phyloP scores from a whole-genome alignment of 2,329 filamentous ascomycete genomes.

The Xylaria sp. region DNA sequence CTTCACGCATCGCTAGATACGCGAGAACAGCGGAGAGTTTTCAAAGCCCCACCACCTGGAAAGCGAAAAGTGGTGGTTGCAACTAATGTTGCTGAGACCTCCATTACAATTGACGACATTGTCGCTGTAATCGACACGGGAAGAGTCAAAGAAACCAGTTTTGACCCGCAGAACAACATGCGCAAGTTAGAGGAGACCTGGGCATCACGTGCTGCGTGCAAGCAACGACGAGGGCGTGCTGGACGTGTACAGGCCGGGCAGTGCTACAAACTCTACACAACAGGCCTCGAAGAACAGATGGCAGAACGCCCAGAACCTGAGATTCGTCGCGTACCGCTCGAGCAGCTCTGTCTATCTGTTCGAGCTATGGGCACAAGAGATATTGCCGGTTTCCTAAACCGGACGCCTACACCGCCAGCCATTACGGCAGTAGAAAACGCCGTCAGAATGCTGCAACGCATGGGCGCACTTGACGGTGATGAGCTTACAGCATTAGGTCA shows the following conservation, averaged over 20 bases:
- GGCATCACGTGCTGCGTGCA: conserved; percentile 93
- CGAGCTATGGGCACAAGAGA: conserved; percentile 93
- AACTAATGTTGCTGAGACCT: conserved; percentile 97
- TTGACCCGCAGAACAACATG: conserved; percentile 92
- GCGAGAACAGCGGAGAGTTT: conserved; percentile 87
- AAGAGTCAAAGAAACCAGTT: conserved; percentile 95
- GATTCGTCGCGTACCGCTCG: conserved; percentile 89
- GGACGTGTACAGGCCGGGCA: conserved; percentile 90
- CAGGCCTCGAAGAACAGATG: conserved; percentile 88
- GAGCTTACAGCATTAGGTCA: conserved; percentile 91
- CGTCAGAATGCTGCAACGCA: conserved; percentile 79
- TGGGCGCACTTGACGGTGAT: conserved; percentile 88
- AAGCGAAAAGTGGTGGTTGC: conserved; percentile 93
- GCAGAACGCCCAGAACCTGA: conserved; percentile 89
- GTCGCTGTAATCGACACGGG: conserved; percentile 96
- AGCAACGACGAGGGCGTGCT: conserved; percentile 91
- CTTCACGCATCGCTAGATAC: conserved; percentile 93
- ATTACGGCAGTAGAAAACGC: conserved; percentile 87
- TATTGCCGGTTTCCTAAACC: conserved; percentile 81
- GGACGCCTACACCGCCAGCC: conserved; percentile 89
- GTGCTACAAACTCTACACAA: conserved; percentile 96
- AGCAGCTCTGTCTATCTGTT: conserved; percentile 93
- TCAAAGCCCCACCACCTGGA: conserved; percentile 77
- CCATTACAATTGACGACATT: conserved; percentile 97
- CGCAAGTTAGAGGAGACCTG: conserved; percentile 93